phyloP scores from a whole-genome alignment of 2,329 filamentous ascomycete species.

The Cordyceps militaris region DNA sequence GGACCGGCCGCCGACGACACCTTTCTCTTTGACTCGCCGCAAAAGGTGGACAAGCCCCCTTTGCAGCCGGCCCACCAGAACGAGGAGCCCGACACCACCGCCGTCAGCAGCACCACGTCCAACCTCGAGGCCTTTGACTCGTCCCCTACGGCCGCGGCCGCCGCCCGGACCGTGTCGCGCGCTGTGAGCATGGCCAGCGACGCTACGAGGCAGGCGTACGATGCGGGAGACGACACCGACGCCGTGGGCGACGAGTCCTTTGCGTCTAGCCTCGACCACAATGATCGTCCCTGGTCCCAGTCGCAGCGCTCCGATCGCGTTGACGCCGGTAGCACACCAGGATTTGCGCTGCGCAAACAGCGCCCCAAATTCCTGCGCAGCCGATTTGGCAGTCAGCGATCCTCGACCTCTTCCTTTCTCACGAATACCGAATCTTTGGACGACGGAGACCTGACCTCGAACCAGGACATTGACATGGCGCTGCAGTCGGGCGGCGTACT shows the following conservation, averaged over 20 bases:
- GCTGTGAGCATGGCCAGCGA: slow-evolving; percentile 40
- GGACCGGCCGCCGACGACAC: slow-evolving; percentile 46
- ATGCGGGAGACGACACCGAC: slow-evolving; percentile 20
- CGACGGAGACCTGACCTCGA: slow-evolving; percentile 68
- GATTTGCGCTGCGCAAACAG: slow-evolving; percentile 38
- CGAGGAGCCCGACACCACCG: slow-evolving; percentile 22
- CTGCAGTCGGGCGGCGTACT: slow-evolving; percentile 74
- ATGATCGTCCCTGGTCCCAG: slow-evolving; percentile 21
- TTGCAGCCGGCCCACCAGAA: slow-evolving; percentile 6
- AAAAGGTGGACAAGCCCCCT: slow-evolving; percentile 25
- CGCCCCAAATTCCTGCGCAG: slow-evolving; percentile 53
- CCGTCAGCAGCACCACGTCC: slow-evolving; percentile 38
- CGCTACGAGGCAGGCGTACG: slow-evolving; percentile 9
- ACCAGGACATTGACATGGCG: slow-evolving; percentile 64
- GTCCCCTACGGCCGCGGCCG: slow-evolving; percentile 49
- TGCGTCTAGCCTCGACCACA: slow-evolving; percentile 23
- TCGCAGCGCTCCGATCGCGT: slow-evolving; percentile 25
- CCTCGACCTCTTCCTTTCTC: slow-evolving; percentile 53
- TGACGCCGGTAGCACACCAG: slow-evolving; percentile 42
- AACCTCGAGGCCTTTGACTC: slow-evolving; percentile 48
- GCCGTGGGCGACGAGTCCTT: slow-evolving; percentile 26
- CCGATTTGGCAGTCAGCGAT: slow-evolving; percentile 50
- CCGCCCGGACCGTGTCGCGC: slow-evolving; percentile 46
- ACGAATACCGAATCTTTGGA: slow-evolving; percentile 47
- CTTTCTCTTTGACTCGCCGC: slow-evolving; percentile 47